These are phyloP conservation scores for Pseudocercospora ulei DNA, from an alignment of 2,329 filamentous ascomycete genomes.

Conservation along the genomic window DNA sequence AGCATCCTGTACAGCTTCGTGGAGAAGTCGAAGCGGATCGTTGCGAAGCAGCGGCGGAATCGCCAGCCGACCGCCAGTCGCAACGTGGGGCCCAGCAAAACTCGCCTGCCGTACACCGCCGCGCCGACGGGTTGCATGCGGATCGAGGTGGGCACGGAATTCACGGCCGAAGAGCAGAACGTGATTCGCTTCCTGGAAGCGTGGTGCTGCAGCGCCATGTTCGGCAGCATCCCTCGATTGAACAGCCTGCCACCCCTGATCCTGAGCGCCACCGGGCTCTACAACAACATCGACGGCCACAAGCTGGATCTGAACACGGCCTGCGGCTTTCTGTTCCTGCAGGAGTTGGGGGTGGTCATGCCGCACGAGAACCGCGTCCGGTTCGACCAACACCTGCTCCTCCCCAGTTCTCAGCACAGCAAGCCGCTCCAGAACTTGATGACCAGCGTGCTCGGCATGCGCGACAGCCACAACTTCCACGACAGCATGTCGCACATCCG, in stretches of 20 bases:
- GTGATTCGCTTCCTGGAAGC: conserved; percentile 60
- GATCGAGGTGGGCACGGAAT: conserved; percentile 32
- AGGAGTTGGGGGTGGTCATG: conserved; percentile 62
- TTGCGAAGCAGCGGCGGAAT: conserved; percentile 35
- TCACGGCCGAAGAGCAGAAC: conserved; percentile 45
- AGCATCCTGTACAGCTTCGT: conserved; percentile 36
- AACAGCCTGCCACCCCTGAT: conserved; percentile 56
- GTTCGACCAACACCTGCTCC: conserved; percentile 48
- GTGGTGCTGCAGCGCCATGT: conserved; percentile 53
- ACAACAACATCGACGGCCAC: conserved; percentile 46
- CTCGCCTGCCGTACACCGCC: conserved; percentile 23
- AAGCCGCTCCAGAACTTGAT: conserved; percentile 40
- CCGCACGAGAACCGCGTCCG: conserved; percentile 61
- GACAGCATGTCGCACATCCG: conserved; percentile 51
- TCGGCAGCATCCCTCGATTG: conserved; percentile 45
- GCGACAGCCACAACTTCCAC: conserved; percentile 35
- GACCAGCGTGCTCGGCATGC: conserved; percentile 27
- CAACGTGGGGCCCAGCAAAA: conserved; percentile 36
- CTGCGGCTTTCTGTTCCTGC: conserved; percentile 57
- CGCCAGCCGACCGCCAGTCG: conserved; percentile 33
- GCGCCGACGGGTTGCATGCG: conserved; percentile 22
- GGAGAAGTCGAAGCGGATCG: conserved; percentile 36
- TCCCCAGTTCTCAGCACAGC: conserved; percentile 43
- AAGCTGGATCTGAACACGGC: conserved; percentile 20
- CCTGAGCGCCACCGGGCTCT: conserved; percentile 53